These are phyloP conservation scores for Falciphora oryzae DNA, from an alignment of 2,329 filamentous ascomycete genomes.

Conservation along the genomic window DNA sequence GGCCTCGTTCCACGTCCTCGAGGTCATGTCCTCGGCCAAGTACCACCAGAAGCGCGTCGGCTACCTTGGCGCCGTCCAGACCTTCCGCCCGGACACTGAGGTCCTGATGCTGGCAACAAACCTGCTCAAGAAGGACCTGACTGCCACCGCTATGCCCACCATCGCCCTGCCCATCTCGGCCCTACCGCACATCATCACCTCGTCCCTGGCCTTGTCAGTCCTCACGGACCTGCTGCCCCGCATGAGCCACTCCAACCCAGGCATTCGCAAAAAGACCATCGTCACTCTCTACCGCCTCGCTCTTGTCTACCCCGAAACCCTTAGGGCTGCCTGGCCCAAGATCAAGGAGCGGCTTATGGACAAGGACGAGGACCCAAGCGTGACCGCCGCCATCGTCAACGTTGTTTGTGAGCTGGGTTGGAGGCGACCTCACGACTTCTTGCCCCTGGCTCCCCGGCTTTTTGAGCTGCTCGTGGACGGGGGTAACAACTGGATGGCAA, in stretches of 20 bases:
- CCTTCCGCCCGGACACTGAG: conserved; percentile 90
- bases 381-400: conserved; percentile 93
- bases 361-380: conserved; percentile 81
- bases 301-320: conserved; percentile 90
- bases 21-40: conserved; percentile 96
- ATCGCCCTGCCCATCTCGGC: conserved; percentile 83
- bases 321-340: conserved; percentile 91
- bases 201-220: conserved; percentile 84
- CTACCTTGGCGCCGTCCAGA: conserved; percentile 92
- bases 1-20: conserved; percentile 96
- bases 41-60: conserved; percentile 94
- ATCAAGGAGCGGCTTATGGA: conserved; percentile 94
- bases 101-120: conserved; percentile 98
- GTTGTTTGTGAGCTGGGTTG: conserved; percentile 95
- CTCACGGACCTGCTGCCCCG: conserved; percentile 82
- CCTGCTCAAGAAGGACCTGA: conserved; percentile 88
- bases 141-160: conserved; percentile 63
- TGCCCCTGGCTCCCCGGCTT: conserved; percentile 82
- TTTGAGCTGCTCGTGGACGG: conserved; percentile 90
- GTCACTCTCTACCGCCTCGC: conserved; percentile 91
- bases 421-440: conserved; percentile 87
- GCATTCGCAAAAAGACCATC: conserved; percentile 91
- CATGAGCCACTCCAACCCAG: conserved; percentile 76
- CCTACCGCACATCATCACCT: conserved; percentile 91
- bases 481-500: conserved; percentile 99